Evolutionary conservation across 2,329 filamentous ascomycete genomes (phyloP).

Genomic region (Aureobasidium lini): DNA sequence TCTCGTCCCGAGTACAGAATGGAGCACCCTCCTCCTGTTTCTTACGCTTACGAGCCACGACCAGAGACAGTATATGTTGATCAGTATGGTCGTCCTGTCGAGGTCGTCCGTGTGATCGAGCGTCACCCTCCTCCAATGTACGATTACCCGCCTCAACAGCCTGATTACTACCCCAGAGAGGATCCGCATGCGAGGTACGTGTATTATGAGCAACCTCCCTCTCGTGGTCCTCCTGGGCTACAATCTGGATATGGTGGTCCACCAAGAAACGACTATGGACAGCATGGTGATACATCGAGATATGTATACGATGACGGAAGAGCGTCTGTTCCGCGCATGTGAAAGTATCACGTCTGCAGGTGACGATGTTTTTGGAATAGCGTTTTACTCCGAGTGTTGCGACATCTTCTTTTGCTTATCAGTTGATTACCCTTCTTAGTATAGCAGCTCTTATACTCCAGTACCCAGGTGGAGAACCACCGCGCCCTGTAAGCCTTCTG

Average conservation of each 20-base stretch:
- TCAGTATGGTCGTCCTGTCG: constrained; percentile 24
- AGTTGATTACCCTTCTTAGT: background rate
- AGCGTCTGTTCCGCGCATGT: constrained; percentile 2
- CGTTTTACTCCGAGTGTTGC: background rate
- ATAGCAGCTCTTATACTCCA: background rate
- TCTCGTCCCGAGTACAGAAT: background rate
- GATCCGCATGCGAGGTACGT: constrained; percentile 2
- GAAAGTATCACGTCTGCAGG: background rate
- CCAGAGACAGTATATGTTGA: constrained; percentile 26
- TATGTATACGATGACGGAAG: constrained; percentile 5
- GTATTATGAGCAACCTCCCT: background rate
- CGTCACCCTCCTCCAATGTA: constrained; percentile 8
- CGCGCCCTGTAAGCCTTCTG: background rate
- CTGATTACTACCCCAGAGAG: background rate
- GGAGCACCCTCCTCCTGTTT: background rate
- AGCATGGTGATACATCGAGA: background rate
- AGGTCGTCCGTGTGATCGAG: constrained; percentile 18
- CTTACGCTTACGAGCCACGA: constrained; percentile 12
- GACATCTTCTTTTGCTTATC: background rate
- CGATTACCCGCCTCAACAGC: constrained; percentile 1
- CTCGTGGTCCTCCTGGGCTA: background rate
- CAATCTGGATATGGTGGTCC: background rate
- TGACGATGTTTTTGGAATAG: background rate
- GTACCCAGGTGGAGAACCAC: too few relatives aligned
- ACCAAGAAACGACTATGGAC: background rate